phyloP scores from a whole-genome alignment of 768 basidiomycete genomes.

The Clitopilus passeckerianus region DNA sequence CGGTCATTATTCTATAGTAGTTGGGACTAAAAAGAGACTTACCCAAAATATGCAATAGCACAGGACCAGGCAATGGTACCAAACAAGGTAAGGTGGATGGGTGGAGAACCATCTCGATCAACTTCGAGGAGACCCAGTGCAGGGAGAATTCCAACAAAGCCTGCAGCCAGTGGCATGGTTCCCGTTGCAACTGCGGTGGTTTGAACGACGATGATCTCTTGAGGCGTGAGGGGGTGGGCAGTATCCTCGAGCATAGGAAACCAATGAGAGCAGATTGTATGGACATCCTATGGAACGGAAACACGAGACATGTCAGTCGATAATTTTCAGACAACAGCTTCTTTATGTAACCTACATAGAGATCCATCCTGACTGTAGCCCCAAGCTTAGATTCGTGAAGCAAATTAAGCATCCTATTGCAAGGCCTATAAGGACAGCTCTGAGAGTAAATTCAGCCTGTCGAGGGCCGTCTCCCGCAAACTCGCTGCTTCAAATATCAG shows the following conservation, averaged over 20 bases:
- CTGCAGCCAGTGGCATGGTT: slow-evolving; percentile 79
- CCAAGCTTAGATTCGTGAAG: slow-evolving; percentile 89
- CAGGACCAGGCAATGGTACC: slow-evolving; percentile 82
- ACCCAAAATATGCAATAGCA: slow-evolving; percentile 93
- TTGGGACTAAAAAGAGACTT: slow-evolving; percentile 2
- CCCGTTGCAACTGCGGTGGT: slow-evolving; percentile 96
- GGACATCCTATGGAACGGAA: slow-evolving; percentile 70
- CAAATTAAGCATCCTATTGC: slow-evolving; percentile 83
- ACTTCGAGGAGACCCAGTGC: slow-evolving; percentile 77
- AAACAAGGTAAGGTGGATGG: slow-evolving; percentile 71
- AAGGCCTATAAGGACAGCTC: slow-evolving; percentile 73
- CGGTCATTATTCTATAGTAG: background rate
- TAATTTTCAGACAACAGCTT: too few species aligned
- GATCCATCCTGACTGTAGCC: slow-evolving; percentile 88
- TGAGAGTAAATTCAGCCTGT: slow-evolving; percentile 38
- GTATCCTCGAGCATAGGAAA: slow-evolving; percentile 73
- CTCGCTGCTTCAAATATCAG: background rate
- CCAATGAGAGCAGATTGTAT: slow-evolving; percentile 92
- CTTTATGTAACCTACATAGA: slow-evolving; percentile 53
- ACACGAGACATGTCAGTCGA: background rate
- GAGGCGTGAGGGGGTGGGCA: slow-evolving; percentile 77
- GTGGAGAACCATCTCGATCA: slow-evolving; percentile 69
- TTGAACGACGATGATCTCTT: slow-evolving; percentile 92
- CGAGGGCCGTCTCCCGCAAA: slow-evolving; percentile 9
- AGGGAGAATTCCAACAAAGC: slow-evolving; percentile 90